A percentile compares a stretch with the other conserved stretches of the same genome.
These are phyloP conservation scores for Monilinia fructicola DNA, from an alignment of 2,329 filamentous ascomycete species.

Conservation along the genomic window DNA sequence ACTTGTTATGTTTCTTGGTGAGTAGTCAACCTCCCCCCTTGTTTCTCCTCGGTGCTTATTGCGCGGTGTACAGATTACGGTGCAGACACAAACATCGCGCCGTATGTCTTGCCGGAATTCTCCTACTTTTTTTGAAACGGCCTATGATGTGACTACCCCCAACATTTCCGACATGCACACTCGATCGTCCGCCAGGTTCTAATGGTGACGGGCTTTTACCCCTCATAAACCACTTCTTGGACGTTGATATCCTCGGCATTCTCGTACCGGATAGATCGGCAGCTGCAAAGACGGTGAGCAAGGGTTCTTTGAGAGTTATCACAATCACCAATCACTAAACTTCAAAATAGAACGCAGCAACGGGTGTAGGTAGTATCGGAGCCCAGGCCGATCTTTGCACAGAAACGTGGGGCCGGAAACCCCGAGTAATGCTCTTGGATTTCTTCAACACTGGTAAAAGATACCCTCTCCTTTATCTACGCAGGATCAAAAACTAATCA, in stretches of 20 bases:
- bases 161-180: constrained; percentile 63
- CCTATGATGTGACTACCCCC: constrained; percentile 53
- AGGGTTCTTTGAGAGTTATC: not conserved
- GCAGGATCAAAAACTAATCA: not conserved
- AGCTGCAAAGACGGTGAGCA: constrained; percentile 40
- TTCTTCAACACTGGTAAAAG: constrained; percentile 51
- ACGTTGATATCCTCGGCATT: constrained; percentile 47
- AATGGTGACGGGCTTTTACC: constrained; percentile 50
- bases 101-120: constrained; percentile 65
- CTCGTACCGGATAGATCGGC: constrained; percentile 53
- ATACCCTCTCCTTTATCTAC: not conserved
- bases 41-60: not conserved
- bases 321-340: not conserved
- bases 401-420: constrained; percentile 47
- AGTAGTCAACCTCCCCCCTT: constrained; percentile 17
- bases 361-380: constrained; percentile 53
- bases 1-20: constrained; percentile 70
- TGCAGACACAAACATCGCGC: constrained; percentile 49
- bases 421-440: constrained; percentile 58
- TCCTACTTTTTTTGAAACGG: constrained; percentile 69
- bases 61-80: constrained; percentile 55
- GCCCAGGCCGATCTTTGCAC: constrained; percentile 50
- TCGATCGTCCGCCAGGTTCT: constrained; percentile 58
- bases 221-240: constrained; percentile 65
- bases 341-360: constrained; percentile 35